Evolutionary conservation across 225 moss, liverwort and hornwort species (phyloP), one percentile per base, ranked within the genome.

Genomic region (Neckera pumila): DNA sequence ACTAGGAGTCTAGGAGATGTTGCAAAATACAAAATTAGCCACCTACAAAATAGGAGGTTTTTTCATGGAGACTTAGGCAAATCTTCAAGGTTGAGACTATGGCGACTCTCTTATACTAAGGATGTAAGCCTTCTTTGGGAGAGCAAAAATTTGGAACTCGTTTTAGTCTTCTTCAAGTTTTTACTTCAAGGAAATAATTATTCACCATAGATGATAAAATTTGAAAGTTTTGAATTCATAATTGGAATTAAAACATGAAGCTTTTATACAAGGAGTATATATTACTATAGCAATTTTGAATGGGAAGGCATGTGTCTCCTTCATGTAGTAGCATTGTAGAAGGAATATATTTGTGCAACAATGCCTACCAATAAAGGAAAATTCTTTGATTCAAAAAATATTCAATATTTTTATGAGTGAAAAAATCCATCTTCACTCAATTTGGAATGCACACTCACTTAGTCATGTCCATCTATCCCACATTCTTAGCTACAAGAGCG

Each of bases 401-500:
- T 38, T 38, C 69, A 69, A 69, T 40, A 70, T 20, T 20, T 40
- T 20, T 23, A 23, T 45, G 45, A 40, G 22, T 38, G 38, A 69
- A 22, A n/a, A 13, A 38, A 0, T 4, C 4, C 38, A 69, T 69
- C 23, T 8, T 70, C 5, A 14, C 5, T 70, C 40, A 26, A 40
- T 70, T 70, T 70, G 26, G 40, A 25, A 40, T 70, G 25, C 40
- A 25, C 36, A 4, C 3, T 70, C 14, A 40, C 25, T 70, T 25
- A 40, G 1, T 40, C 14, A 25, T 70, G 25, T 23, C 8, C 13
- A 38, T 38, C 69, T 69, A 38, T 69, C 12, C 13, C 0, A 13
- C 1, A 38, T 38, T 13, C 7, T 23, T 23, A 8, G 7, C 34
- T 38, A 12, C 0, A 38, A 0, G 2, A 4, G 69, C 0, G 0